Evolutionary conservation across 2,329 filamentous ascomycete genomes (phyloP), one percentile per base, ranked within the genome.

Genomic region (Aspergillus sclerotialis): DNA sequence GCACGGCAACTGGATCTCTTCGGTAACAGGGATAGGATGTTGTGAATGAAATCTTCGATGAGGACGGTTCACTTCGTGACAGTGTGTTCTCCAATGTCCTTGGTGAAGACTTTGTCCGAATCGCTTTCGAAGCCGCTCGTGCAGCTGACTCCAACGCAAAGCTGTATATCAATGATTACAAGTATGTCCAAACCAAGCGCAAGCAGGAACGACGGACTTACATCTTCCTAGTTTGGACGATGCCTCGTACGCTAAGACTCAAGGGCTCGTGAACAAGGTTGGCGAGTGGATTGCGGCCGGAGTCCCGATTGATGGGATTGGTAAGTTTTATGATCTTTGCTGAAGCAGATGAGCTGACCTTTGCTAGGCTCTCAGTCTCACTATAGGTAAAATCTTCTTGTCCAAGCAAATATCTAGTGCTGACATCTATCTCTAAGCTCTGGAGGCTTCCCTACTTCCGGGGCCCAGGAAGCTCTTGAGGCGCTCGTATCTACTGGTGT

Each of bases 111-210:
- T 85, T 81, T 51, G 75, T 87, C 34, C 65, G 68, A 14, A 80
- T 83, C 48, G 82, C 82, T 23, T 87, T 86, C 63, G 68, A 74
- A 33, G 75, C 82, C 8, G 82, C 83, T 13, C 72, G 75, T 33
- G 68, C 68, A 7, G 80, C 78, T 10, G 82, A 86, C 55, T 79
- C 82, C 2, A 49, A 60, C 36, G 80, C 78, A 3, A 81, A 80
- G 61, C 68, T 87, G 25, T 88, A 84, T 66, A 83, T 86, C 63
- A 88, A 87, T 60, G 82, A 87, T 52, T 70, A 68, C 55, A 71
- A 69, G 56, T 63, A 39, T 48, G 53, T 29, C 15, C 5, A 13
- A 23, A 12, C 23, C 8, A 25, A 6, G 11, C 13, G 12, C 9
- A 4, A 28, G 7, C 10, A 7, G 26, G 3, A 12, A 28, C 10